Conservation (phyloP, 768 basidiomycete genomes). For the Calvatia gigantea region DNA sequence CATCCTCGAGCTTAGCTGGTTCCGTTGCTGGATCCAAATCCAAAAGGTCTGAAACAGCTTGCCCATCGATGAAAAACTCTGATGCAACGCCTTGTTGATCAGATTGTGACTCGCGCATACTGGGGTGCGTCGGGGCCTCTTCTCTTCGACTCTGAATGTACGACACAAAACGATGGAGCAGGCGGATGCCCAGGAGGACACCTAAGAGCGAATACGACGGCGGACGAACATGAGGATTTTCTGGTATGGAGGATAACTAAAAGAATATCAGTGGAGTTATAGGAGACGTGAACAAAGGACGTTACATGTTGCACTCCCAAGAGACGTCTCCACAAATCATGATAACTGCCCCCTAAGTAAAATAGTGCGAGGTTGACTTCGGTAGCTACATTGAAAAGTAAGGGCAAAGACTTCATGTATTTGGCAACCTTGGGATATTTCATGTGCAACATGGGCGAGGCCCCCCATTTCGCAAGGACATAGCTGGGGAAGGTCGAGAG, state of each 20-base stretch:
- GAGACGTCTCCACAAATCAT: constrained; percentile 65
- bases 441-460: constrained; percentile 31
- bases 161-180: constrained; percentile 56
- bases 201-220: constrained; percentile 89
- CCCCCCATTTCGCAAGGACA: constrained; percentile 47
- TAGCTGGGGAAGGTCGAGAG: constrained; percentile 67
- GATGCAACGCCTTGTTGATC: constrained; percentile 17
- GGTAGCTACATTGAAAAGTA: constrained; percentile 47
- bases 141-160: constrained; percentile 33
- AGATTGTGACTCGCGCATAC: constrained; percentile 26
- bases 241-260: constrained; percentile 72
- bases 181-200: constrained; percentile 60
- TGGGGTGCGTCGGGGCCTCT: constrained; percentile 10
- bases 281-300: neutral
- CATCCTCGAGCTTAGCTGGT: constrained; percentile 57
- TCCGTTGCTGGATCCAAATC: constrained; percentile 50
- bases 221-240: constrained; percentile 66
- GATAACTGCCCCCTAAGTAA: constrained; percentile 78
- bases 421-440: constrained; percentile 31
- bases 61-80: constrained; percentile 54
- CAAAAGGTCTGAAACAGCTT: constrained; percentile 56
- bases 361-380: constrained; percentile 81
- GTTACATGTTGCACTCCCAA: constrained; percentile 67
- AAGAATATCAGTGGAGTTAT: constrained; percentile 1
- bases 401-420: constrained; percentile 41